Evolutionary conservation across 2,329 filamentous ascomycete species (phyloP).

Genomic region (Colletotrichum shisoi): DNA sequence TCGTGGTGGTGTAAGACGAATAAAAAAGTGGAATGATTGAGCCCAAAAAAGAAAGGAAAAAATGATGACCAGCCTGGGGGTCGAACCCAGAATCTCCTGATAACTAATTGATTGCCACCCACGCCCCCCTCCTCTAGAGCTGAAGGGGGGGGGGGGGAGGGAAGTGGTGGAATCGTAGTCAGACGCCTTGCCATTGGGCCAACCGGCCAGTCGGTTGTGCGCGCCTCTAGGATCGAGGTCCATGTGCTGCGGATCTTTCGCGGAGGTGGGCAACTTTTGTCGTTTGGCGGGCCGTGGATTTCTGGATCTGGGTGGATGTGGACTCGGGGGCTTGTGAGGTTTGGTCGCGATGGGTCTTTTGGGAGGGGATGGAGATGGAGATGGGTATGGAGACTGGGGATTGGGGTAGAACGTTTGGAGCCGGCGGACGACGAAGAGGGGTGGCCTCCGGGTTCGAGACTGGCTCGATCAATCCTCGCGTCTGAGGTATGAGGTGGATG

Average conservation of each 20-base stretch:
- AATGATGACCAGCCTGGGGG: conserved; percentile 36
- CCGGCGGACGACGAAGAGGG: neutral
- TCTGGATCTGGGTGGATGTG: neutral
- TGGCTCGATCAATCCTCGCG: no score
- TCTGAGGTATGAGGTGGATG: neutral
- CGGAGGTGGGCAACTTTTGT: conserved; percentile 5
- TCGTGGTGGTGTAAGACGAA: no score
- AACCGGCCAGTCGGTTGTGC: conserved; percentile 35
- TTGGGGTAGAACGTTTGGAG: neutral
- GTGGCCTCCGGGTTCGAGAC: no score
- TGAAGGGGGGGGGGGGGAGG: neutral
- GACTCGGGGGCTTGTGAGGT: no score
- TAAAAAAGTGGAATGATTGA: no score
- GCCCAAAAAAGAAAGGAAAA: neutral
- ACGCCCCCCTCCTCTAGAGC: neutral
- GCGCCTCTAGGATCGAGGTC: neutral
- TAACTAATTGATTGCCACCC: neutral
- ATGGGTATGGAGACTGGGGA: no score
- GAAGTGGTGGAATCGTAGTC: conserved; percentile 46
- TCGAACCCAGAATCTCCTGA: conserved; percentile 40
- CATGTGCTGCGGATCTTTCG: neutral
- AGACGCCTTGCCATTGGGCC: conserved; percentile 53
- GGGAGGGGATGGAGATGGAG: neutral
- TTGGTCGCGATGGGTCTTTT: neutral
- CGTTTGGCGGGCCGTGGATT: neutral